Evolutionary conservation across 2,329 filamentous ascomycete species (phyloP).

Genomic region (Fusarium heterosporum): DNA sequence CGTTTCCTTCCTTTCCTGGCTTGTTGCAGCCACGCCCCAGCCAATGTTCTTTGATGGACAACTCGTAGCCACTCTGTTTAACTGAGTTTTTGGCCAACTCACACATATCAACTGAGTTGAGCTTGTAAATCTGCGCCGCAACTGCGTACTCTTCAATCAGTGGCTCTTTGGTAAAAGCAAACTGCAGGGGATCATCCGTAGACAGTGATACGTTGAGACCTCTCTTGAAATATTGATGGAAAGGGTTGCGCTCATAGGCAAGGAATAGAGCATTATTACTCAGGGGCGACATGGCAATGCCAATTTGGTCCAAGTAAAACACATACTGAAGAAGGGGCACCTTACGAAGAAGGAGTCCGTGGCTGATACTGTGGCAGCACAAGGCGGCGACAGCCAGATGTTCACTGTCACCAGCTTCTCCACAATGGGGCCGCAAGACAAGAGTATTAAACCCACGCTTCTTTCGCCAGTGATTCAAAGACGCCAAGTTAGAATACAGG

Average conservation of each 20-base stretch:
- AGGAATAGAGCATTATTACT: constrained; percentile 98
- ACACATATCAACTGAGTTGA: constrained; percentile 97
- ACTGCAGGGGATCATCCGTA: constrained; percentile 96
- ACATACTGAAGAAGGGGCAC: constrained; percentile 95
- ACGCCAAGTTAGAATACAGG: constrained; percentile 92
- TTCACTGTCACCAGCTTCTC: constrained; percentile 96
- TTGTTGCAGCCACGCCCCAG: constrained; percentile 81
- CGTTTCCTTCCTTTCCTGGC: constrained; percentile 86
- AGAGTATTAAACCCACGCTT: constrained; percentile 96
- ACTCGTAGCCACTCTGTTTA: constrained; percentile 92
- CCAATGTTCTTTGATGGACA: constrained; percentile 91
- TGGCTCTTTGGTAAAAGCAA: constrained; percentile 98
- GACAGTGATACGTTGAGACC: constrained; percentile 96
- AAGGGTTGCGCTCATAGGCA: constrained; percentile 96
- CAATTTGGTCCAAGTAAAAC: constrained; percentile 98
- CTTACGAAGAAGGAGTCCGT: constrained; percentile 91
- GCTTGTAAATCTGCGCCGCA: constrained; percentile 97
- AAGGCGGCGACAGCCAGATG: constrained; percentile 92
- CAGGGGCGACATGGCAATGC: constrained; percentile 98
- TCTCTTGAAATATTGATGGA: constrained; percentile 93
- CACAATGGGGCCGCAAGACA: constrained; percentile 90
- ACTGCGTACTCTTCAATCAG: constrained; percentile 98
- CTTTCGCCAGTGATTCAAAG: constrained; percentile 91
- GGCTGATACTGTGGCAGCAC: constrained; percentile 96
- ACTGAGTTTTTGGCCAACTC: constrained; percentile 97